These are phyloP conservation scores for Cornus kousa DNA, from an alignment of 148 eudicot genomes.

Conservation along the genomic window DNA sequence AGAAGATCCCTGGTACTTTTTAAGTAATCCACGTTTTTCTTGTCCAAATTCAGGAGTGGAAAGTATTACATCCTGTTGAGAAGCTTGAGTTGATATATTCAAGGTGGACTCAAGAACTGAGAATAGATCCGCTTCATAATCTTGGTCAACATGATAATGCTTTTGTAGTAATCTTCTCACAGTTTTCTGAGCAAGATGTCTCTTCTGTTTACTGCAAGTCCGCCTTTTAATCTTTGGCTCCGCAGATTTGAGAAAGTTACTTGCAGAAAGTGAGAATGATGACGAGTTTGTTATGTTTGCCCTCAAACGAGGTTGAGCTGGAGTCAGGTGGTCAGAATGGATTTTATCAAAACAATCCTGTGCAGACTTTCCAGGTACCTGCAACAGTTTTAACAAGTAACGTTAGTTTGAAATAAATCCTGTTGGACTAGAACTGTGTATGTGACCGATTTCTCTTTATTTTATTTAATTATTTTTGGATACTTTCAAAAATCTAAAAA, in stretches of 20 bases:
- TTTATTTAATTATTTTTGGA: too few relatives aligned
- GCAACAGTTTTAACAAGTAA: constrained; percentile 19
- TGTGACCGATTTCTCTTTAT: not conserved
- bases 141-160: constrained; percentile 42
- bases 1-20: constrained; percentile 35
- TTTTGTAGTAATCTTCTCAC: constrained; percentile 65
- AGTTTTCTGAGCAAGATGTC: constrained; percentile 52
- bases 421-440: not conserved
- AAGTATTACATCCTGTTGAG: constrained; percentile 20
- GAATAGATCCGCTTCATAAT: constrained; percentile 54
- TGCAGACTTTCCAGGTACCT: constrained; percentile 94
- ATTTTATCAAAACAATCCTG: constrained; percentile 90
- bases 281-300: constrained; percentile 32
- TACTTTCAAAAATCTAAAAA: not conserved
- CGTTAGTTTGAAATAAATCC: constrained; percentile 1
- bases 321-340: constrained; percentile 65
- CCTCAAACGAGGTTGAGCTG: constrained; percentile 57
- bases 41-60: constrained; percentile 38
- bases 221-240: constrained; percentile 38
- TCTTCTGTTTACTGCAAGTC: constrained; percentile 24
- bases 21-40: constrained; percentile 32
- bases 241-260: constrained; percentile 39
- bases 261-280: constrained; percentile 36
- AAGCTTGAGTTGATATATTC: constrained; percentile 17
- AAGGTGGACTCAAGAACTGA: constrained; percentile 51